These are phyloP conservation scores for Aquilaria malaccensis DNA, from an alignment of 345 rosid genomes.

Conservation along the genomic window DNA sequence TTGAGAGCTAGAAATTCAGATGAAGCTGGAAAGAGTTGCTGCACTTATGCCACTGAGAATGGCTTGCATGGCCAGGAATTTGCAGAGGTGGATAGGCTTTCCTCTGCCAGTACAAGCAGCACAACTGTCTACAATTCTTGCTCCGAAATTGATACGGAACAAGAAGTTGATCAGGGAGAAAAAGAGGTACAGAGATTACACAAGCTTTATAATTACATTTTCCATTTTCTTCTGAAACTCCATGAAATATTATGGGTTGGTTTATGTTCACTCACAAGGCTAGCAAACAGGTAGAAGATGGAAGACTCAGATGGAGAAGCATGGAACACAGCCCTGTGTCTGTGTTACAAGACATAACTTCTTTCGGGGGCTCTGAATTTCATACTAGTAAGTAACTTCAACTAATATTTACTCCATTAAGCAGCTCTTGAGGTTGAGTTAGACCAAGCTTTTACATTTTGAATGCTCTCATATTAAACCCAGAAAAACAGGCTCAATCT, in stretches of 20 bases:
- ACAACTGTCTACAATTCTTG: constrained; percentile 29
- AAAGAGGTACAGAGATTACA: constrained; percentile 22
- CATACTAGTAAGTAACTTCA: constrained; percentile 12
- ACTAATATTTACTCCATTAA: no score
- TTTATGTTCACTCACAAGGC: constrained; percentile 13
- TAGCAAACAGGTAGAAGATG: constrained; percentile 22
- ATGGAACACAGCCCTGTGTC: constrained; percentile 27
- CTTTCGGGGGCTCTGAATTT: constrained; percentile 13
- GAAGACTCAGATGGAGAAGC: constrained; percentile 20
- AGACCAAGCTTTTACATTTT: no score
- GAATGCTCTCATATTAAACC: no score
- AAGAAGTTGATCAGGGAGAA: constrained; percentile 10
- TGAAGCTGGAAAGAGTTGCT: constrained; percentile 10
- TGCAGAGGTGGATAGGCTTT: constrained; percentile 24
- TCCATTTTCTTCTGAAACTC: background rate
- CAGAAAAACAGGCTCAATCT: no score
- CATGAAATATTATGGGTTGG: background rate
- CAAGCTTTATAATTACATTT: background rate
- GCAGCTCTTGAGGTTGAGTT: no score
- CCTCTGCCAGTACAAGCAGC: constrained; percentile 16
- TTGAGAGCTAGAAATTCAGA: constrained; percentile 12
- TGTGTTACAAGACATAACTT: constrained; percentile 12
- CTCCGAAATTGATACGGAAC: constrained; percentile 26
- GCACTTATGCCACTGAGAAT: constrained; percentile 13
- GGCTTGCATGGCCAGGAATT: constrained; percentile 7